Evolutionary conservation across 1,139 yeast species (phyloP), one percentile per base, ranked within the genome.

Genomic region (Blastobotrys malaysiensis): DNA sequence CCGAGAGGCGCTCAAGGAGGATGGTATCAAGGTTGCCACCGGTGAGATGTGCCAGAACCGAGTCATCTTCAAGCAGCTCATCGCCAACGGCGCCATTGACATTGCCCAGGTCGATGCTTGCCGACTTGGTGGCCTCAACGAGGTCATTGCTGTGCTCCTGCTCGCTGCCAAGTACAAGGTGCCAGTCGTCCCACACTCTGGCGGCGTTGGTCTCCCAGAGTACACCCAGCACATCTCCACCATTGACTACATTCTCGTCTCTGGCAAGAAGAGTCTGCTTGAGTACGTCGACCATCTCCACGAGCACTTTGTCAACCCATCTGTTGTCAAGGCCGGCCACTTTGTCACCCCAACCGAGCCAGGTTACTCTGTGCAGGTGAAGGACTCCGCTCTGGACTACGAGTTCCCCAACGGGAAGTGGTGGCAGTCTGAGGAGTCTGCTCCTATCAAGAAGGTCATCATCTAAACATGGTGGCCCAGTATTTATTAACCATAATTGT

Each of bases 1-100:
- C 53, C 63, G 70, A 50, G 65, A 70, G 43, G 76, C 74, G 11
- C 65, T 73, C 22, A 64, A 67, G 55, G 70, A 69, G 9, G 63
- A 68, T 51, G 74, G 73, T 0, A 71, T 73, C 56, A 69, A 70
- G 43, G 76, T 73, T 5, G 76, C 76, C 5, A 73, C 76, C 7
- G 76, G 76, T 20, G 76, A 73, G 60, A 72, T 72, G 75, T 71
- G 73, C 57, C 75, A 73, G 57, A 73, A 72, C 63, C 61, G 76
- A 52, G 70, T 72, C 27, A 68, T 73, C 53, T 73, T 73, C 67
- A 73, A 73, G 61, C 76, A 73, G 54, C 61, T 72, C 51, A 60
- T 73, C 44, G 68, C 69, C 48, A 60, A 69, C 14, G 73, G 70
- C 4, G 73, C 76, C 14, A 71, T 72, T 60, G 76, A 73, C 56